A percentile compares a stretch with the other conserved stretches of the same genome.
Conservation (phyloP, 805 yeast species). For the Sugiyamaella smithiae region DNA sequence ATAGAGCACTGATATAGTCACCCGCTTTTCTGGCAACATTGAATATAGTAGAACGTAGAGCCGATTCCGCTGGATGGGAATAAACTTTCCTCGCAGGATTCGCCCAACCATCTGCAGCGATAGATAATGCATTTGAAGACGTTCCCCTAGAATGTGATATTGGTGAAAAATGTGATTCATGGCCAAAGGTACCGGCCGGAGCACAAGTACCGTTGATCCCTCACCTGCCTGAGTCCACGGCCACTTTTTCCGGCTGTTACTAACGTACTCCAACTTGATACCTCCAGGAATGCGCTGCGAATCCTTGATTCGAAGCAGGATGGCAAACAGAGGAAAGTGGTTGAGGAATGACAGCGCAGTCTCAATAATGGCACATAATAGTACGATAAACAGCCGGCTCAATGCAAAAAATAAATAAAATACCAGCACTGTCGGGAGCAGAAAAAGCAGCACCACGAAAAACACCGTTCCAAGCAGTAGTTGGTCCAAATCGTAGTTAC, state of each 20-base stretch:
- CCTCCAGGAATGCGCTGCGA: slow-evolving; percentile 67
- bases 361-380: slow-evolving; percentile 53
- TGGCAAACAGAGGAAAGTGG: slow-evolving; percentile 82
- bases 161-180: slow-evolving; percentile 48
- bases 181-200: slow-evolving; percentile 47
- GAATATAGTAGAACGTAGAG: slow-evolving; percentile 53
- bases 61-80: slow-evolving; percentile 45
- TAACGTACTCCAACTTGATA: slow-evolving; percentile 29
- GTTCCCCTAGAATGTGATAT: slow-evolving; percentile 41
- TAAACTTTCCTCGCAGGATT: slow-evolving; percentile 47
- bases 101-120: slow-evolving; percentile 41
- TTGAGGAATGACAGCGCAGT: slow-evolving; percentile 62
- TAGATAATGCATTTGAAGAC: slow-evolving; percentile 43
- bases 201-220: slow-evolving; percentile 24
- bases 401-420: slow-evolving; percentile 74
- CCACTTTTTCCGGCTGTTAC: not conserved
- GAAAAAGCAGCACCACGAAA: slow-evolving; percentile 72
- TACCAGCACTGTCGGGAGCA: slow-evolving; percentile 84
- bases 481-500: slow-evolving; percentile 83
- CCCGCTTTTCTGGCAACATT: slow-evolving; percentile 45
- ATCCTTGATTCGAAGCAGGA: slow-evolving; percentile 76
- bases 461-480: slow-evolving; percentile 82
- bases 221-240: not conserved
- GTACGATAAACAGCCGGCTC: slow-evolving; percentile 51
- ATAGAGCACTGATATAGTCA: slow-evolving; percentile 20